A percentile compares a stretch with the other conserved stretches of the same genome.
Conservation (phyloP, 2,329 filamentous ascomycete genomes). For the Calonectria pteridis region DNA sequence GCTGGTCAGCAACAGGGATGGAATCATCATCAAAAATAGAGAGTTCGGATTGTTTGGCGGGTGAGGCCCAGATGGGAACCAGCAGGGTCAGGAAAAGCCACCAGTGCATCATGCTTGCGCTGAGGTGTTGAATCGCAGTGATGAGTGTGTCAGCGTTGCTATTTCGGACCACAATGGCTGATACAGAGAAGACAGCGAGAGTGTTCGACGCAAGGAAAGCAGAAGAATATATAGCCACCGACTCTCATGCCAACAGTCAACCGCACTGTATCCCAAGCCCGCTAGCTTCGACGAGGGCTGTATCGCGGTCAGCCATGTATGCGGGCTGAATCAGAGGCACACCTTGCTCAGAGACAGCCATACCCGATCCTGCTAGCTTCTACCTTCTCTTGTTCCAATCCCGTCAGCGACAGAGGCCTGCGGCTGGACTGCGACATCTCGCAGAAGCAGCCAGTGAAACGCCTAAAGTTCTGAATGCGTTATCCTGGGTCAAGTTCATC, state of each 20-base stretch:
- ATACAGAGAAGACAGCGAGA: background rate
- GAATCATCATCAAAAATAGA: background rate
- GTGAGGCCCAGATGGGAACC: background rate
- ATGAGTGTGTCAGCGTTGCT: background rate
- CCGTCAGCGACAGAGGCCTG: background rate
- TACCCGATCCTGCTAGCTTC: background rate
- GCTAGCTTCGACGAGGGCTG: background rate
- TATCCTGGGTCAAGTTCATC: background rate
- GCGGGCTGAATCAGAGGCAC: too few relatives aligned
- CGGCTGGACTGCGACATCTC: background rate
- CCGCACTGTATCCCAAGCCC: background rate
- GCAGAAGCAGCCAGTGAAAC: background rate
- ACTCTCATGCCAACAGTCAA: background rate
- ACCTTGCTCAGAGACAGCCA: background rate
- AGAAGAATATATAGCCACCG: background rate
- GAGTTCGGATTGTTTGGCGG: background rate
- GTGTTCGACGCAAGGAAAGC: background rate
- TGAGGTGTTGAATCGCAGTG: background rate
- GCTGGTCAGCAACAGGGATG: background rate
- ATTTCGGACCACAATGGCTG: background rate
- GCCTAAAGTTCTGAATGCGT: background rate
- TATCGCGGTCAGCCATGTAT: background rate
- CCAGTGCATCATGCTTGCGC: background rate
- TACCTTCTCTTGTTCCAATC: too few relatives aligned
- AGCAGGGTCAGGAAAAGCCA: background rate